Evolutionary conservation across 352 stramenopile species (phyloP).

Genomic region (Globisporangium radiosum): DNA sequence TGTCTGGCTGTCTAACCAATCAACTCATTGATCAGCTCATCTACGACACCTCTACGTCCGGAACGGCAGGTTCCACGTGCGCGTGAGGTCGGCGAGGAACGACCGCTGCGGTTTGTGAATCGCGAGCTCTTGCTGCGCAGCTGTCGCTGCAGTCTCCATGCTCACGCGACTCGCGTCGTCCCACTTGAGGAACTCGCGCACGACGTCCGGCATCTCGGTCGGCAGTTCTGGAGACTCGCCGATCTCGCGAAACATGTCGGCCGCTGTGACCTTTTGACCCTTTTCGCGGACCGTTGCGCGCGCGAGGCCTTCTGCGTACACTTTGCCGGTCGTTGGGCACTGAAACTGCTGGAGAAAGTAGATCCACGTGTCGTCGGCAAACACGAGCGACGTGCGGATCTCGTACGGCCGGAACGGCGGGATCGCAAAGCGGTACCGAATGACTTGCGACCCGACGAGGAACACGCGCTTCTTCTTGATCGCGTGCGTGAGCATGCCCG

Average conservation of each 20-base stretch:
- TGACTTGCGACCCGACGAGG: conserved; percentile 48
- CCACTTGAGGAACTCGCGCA: conserved; percentile 33
- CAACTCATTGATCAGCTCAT: too few species aligned
- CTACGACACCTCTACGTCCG: not conserved
- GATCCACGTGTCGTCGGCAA: conserved; percentile 54
- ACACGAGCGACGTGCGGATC: conserved; percentile 45
- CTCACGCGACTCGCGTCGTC: conserved; percentile 6
- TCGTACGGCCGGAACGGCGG: conserved; percentile 51
- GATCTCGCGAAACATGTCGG: conserved; percentile 25
- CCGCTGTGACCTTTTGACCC: conserved; percentile 11
- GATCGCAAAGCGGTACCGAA: conserved; percentile 60
- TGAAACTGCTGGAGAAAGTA: conserved; percentile 62
- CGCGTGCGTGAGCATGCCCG: conserved; percentile 42
- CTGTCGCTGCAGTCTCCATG: conserved; percentile 7
- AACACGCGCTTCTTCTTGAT: conserved; percentile 63
- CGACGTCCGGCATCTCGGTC: conserved; percentile 32
- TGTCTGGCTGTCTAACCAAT: too few species aligned
- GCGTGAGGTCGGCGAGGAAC: conserved; percentile 10
- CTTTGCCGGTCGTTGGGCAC: conserved; percentile 35
- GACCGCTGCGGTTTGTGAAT: conserved; percentile 2
- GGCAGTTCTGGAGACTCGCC: conserved; percentile 12
- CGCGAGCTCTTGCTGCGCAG: not conserved
- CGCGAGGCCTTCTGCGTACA: conserved; percentile 47
- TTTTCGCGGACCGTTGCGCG: conserved; percentile 28
- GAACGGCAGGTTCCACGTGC: conserved; percentile 14